These are phyloP conservation scores for Hortaea sp. DNA, from an alignment of 2,329 filamentous ascomycete species.

Conservation along the genomic window DNA sequence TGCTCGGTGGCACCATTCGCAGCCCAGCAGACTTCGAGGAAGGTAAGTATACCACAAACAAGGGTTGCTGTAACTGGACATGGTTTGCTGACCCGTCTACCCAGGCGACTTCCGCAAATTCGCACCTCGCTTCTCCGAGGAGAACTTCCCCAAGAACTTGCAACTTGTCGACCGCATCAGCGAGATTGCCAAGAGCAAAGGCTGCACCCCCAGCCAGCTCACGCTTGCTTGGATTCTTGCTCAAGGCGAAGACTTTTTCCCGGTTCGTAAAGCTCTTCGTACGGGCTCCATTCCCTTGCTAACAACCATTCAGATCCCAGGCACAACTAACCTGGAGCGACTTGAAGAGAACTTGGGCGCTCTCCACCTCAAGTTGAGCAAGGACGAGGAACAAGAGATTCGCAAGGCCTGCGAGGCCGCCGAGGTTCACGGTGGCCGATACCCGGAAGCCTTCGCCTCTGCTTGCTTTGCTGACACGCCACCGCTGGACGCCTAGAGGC, in stretches of 20 bases:
- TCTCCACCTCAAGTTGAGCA: constrained; percentile 25
- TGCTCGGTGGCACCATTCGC: constrained; percentile 44
- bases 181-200: constrained; percentile 44
- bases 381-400: constrained; percentile 29
- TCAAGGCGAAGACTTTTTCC: constrained; percentile 48
- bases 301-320: constrained; percentile 28
- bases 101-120: constrained; percentile 37
- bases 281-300: constrained; percentile 4
- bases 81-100: background rate
- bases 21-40: constrained; percentile 38
- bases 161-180: constrained; percentile 42
- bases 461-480: constrained; percentile 32
- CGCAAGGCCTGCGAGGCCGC: constrained; percentile 25
- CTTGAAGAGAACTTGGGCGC: constrained; percentile 36
- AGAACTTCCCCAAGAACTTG: constrained; percentile 48
- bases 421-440: constrained; percentile 27
- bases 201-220: constrained; percentile 46
- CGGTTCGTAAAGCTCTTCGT: constrained; percentile 30
- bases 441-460: constrained; percentile 27
- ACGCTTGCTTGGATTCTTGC: constrained; percentile 54
- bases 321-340: constrained; percentile 39
- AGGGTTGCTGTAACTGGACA: constrained; percentile 21
- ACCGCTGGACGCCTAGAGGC: constrained; percentile 6
- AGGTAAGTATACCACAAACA: constrained; percentile 30
- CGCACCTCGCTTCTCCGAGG: constrained; percentile 41